phyloP scores from a whole-genome alignment of 2,329 filamentous ascomycete species.

The Verticillium klebahnii region DNA sequence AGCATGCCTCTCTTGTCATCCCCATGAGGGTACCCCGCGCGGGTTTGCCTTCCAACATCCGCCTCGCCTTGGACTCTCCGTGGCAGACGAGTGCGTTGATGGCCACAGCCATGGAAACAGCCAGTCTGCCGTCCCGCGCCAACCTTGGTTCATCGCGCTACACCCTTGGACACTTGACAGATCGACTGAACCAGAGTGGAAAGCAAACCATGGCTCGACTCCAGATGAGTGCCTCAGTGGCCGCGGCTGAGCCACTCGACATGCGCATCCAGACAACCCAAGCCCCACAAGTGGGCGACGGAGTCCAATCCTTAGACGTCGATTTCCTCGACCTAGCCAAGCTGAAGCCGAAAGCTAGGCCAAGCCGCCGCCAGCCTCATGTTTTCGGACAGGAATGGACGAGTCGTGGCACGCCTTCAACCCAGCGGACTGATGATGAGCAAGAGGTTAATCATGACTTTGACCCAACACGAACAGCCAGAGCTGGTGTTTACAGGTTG shows the following conservation, averaged over 20 bases:
- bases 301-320: constrained; percentile 17
- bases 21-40: constrained; percentile 64
- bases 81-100: constrained; percentile 83
- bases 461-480: neutral
- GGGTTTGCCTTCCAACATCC: constrained; percentile 51
- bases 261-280: neutral
- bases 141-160: constrained; percentile 32
- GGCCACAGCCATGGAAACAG: constrained; percentile 70
- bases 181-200: constrained; percentile 68
- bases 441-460: neutral
- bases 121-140: constrained; percentile 71
- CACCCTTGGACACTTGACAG: constrained; percentile 59
- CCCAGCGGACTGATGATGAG: constrained; percentile 12
- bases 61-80: constrained; percentile 56
- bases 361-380: constrained; percentile 19
- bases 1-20: constrained; percentile 71
- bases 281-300: neutral
- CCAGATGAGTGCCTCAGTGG: constrained; percentile 55
- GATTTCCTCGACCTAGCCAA: constrained; percentile 20
- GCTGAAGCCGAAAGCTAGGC: neutral
- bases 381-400: constrained; percentile 39
- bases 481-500: neutral
- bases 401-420: constrained; percentile 15
- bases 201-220: constrained; percentile 75
- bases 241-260: constrained; percentile 1